Base-by-base conservation (phyloP, 768 basidiomycete species). In the Lyophyllum decastes region DNA sequence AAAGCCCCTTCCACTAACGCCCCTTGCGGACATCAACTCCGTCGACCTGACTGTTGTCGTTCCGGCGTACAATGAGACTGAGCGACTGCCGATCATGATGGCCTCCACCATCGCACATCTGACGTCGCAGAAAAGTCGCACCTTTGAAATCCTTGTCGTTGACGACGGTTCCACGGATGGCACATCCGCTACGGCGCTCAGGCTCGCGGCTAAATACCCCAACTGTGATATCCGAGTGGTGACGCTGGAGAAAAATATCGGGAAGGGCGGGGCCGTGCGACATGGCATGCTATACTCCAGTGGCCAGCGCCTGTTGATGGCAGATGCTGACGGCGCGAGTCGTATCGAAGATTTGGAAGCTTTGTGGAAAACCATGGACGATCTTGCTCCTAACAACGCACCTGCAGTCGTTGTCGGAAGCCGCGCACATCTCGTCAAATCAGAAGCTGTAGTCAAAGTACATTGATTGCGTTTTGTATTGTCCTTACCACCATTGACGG, bases 241-340 rank as follows among this genome's bases (percentile, higher is more conserved):
- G 54, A 85, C 80, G 21, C 76, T 98, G 57, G 85, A 85, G 68
- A 77, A 79, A 65, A 98, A 98, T 67, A 74, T 89, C 17, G 95
- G 95, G 1, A 98, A 98, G 68, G 95, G 95, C 19, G 95, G 94
- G 2, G 92, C 94, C 0, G 94, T 97, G 22, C 79, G 90, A 33
- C 95, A 97, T 73, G 95, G 95, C 34, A 92, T 95, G 84, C 70
- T 95, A 61, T 86, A 89, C 66, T 82, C 86, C 8, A 81, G 92
- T 3, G 95, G 95, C 7, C 73, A 79, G 62, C 76, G 92, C 10
- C 75, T 97, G 45, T 74, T 98, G 52, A 94, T 97, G 85, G 95
- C 89, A 43, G 95, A 98, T 66, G 95, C 95, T 8, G 95, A 98
- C 64, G 95, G 91, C 4, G 95, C 95, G 33, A 95, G 93, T 59